Conservation (phyloP, 352 stramenopile species). For the Phytophthora syringae region DNA sequence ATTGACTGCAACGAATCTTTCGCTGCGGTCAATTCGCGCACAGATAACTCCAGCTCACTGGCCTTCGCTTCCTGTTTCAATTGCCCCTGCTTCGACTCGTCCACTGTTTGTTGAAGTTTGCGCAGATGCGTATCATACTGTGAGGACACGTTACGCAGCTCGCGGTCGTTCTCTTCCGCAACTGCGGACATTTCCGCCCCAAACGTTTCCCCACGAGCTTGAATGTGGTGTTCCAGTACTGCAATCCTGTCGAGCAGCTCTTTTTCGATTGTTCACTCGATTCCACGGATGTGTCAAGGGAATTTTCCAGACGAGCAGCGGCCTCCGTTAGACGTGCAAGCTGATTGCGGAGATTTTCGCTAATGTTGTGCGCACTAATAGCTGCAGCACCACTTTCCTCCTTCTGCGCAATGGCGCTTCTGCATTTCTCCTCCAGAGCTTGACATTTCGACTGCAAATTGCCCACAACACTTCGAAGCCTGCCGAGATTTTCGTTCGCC, state of each 20-base stretch:
- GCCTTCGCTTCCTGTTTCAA: constrained; percentile 19
- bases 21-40: constrained; percentile 30
- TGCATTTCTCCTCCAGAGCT: constrained; percentile 39
- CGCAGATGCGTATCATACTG: constrained; percentile 41
- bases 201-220: constrained; percentile 33
- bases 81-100: constrained; percentile 13
- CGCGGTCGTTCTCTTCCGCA: constrained; percentile 25
- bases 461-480: constrained; percentile 59
- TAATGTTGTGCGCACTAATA: constrained; percentile 15
- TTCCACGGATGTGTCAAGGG: constrained; percentile 40
- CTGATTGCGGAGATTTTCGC: constrained; percentile 34
- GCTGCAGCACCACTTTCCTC: constrained; percentile 17
- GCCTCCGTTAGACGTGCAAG: constrained; percentile 26
- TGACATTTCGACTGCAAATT: constrained; percentile 44
- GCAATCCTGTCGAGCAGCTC: constrained; percentile 38
- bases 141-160: constrained; percentile 32
- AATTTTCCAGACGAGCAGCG: constrained; percentile 30
- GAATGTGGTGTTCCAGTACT: constrained; percentile 41
- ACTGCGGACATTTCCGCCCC: constrained; percentile 26
- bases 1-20: constrained; percentile 37
- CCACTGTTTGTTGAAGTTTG: constrained; percentile 33
- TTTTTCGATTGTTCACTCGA: constrained; percentile 35
- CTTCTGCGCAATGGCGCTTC: constrained; percentile 19
- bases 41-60: constrained; percentile 17
- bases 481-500: constrained; percentile 72